A percentile compares a stretch with the other conserved stretches of the same genome.
These are phyloP conservation scores for Articulospora tetracladia DNA, from an alignment of 495 filamentous ascomycete species.

Conservation along the genomic window DNA sequence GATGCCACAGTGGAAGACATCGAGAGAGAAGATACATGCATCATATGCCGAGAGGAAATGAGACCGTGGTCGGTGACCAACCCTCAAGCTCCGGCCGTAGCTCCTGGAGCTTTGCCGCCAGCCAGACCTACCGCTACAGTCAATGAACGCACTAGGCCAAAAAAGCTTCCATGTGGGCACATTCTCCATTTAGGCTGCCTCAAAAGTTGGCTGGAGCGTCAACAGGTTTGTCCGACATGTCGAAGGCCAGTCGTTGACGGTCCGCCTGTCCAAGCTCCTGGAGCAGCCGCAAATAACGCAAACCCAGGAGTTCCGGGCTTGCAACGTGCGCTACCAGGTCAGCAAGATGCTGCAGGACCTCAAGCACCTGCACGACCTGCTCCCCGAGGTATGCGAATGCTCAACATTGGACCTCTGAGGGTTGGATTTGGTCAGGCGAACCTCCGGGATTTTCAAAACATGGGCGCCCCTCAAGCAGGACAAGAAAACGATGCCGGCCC, in stretches of 20 bases:
- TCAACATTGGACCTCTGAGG: constrained; percentile 58
- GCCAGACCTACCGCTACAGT: constrained; percentile 37
- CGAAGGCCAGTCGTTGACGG: constrained; percentile 69
- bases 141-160: constrained; percentile 82
- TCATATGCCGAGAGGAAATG: constrained; percentile 98
- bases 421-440: constrained; percentile 49
- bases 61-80: constrained; percentile 56
- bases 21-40: constrained; percentile 83
- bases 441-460: constrained; percentile 20
- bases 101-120: constrained; percentile 34
- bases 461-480: constrained; percentile 22
- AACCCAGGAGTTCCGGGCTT: constrained; percentile 28
- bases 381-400: constrained; percentile 42
- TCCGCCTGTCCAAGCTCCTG: constrained; percentile 22
- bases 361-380: constrained; percentile 25
- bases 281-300: constrained; percentile 27
- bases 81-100: constrained; percentile 29
- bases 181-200: constrained; percentile 93
- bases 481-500: constrained; percentile 7
- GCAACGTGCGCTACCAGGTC: constrained; percentile 20
- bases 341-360: constrained; percentile 23
- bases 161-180: constrained; percentile 95
- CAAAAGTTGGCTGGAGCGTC: constrained; percentile 95
- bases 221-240: constrained; percentile 96
- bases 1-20: constrained; percentile 90